phyloP scores from a whole-genome alignment of 2,329 filamentous ascomycete species.

The Fusarium nodosum region DNA sequence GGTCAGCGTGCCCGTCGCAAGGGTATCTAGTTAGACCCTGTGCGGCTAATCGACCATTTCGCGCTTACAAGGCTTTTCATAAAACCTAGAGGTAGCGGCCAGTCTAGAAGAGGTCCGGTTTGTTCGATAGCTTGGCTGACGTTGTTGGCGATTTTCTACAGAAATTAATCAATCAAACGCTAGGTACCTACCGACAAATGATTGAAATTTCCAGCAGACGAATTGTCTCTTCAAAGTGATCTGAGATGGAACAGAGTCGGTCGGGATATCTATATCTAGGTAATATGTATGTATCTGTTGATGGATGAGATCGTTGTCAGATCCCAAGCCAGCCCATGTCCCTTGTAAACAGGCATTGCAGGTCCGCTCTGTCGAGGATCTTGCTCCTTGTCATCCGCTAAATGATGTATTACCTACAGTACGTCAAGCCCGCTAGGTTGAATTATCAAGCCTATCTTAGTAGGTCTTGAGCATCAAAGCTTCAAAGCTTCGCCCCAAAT shows the following conservation, averaged over 20 bases:
- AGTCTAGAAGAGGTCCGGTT: slow-evolving; percentile 18
- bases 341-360: slow-evolving; percentile 33
- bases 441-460: slow-evolving; percentile 27
- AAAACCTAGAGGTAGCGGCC: slow-evolving; percentile 29
- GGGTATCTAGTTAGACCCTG: slow-evolving; percentile 35
- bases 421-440: slow-evolving; percentile 20
- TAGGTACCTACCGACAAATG: not conserved
- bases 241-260: slow-evolving; percentile 19
- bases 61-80: slow-evolving; percentile 29
- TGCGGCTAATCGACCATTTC: slow-evolving; percentile 38
- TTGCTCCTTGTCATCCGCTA: slow-evolving; percentile 34
- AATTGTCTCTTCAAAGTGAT: not conserved
- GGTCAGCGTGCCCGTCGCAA: slow-evolving; percentile 32
- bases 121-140: slow-evolving; percentile 15
- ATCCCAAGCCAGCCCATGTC: slow-evolving; percentile 30
- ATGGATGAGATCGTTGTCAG: slow-evolving; percentile 40
- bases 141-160: slow-evolving; percentile 6
- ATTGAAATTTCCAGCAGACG: not conserved
- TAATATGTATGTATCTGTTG: slow-evolving; percentile 1
- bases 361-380: slow-evolving; percentile 19
- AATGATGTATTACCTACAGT: slow-evolving; percentile 16
- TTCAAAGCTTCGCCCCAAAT: slow-evolving; percentile 29
- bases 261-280: not conserved
- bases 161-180: slow-evolving; percentile 1
- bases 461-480: slow-evolving; percentile 23